Evolutionary conservation across 1,139 yeast species (phyloP).

Genomic region (Pichia sp.): DNA sequence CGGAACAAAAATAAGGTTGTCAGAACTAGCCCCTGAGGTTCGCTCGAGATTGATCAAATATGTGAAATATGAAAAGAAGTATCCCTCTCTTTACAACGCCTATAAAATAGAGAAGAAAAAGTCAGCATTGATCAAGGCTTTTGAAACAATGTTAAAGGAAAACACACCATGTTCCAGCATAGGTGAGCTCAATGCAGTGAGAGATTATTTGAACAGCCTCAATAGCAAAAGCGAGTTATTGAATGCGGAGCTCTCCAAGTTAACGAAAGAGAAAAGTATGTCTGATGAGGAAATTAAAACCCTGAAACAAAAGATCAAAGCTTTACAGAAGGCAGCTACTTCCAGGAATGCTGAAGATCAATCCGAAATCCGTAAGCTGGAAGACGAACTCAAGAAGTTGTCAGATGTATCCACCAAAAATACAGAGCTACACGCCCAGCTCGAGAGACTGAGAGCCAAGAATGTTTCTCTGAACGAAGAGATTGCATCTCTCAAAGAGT

Average conservation of each 20-base stretch:
- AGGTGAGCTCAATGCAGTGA: conserved; percentile 61
- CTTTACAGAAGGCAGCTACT: conserved; percentile 18
- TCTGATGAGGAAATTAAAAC: conserved; percentile 19
- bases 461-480: neutral
- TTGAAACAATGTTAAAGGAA: conserved; percentile 70
- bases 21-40: conserved; percentile 30
- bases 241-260: conserved; percentile 35
- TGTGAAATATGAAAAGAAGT: conserved; percentile 82
- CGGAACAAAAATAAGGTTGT: conserved; percentile 29
- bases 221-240: conserved; percentile 55
- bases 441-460: neutral
- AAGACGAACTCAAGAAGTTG: conserved; percentile 5
- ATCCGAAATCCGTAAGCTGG: conserved; percentile 6
- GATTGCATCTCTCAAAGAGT: neutral
- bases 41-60: conserved; percentile 66
- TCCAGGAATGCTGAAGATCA: conserved; percentile 16
- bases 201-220: conserved; percentile 62
- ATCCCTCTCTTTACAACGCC: conserved; percentile 76
- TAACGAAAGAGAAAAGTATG: conserved; percentile 14
- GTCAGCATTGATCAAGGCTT: conserved; percentile 49
- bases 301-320: conserved; percentile 15
- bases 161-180: conserved; percentile 74
- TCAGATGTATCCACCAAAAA: conserved; percentile 3
- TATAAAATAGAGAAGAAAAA: conserved; percentile 75
- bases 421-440: neutral